phyloP scores from a whole-genome alignment of 148 eudicot species.

The Rhododendron simsii region DNA sequence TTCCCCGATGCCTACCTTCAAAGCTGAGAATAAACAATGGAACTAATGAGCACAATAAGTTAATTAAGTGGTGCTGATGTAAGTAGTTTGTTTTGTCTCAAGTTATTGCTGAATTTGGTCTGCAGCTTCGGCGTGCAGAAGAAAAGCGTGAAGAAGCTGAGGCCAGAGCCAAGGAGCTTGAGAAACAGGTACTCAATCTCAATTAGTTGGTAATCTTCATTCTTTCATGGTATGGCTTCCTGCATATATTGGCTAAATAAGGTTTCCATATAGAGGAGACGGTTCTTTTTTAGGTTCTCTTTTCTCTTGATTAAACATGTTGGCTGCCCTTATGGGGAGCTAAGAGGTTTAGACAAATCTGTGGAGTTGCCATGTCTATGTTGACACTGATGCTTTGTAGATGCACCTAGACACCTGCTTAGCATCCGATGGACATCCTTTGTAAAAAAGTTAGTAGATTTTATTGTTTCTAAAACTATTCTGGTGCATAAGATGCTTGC shows the following conservation, averaged over 20 bases:
- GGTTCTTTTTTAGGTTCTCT: neutral
- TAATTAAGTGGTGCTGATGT: neutral
- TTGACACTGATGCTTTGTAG: neutral
- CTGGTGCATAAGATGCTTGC: neutral
- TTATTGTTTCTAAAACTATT: neutral
- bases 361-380: neutral
- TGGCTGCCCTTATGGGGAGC: neutral
- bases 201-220: constrained; percentile 2
- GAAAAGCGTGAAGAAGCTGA: constrained; percentile 86
- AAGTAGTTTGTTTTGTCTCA: neutral
- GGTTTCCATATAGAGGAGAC: neutral
- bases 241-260: neutral
- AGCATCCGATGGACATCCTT: neutral
- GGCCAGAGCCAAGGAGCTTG: constrained; percentile 86
- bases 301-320: neutral
- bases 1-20: constrained; percentile 2
- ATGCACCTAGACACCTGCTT: neutral
- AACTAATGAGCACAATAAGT: neutral
- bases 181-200: constrained; percentile 66
- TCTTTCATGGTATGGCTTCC: neutral
- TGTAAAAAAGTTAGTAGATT: neutral
- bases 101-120: constrained; percentile 17
- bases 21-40: neutral
- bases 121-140: constrained; percentile 82
- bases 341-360: neutral